These are phyloP conservation scores for Lactifluus subvellereus DNA, from an alignment of 768 basidiomycete species.

Conservation along the genomic window DNA sequence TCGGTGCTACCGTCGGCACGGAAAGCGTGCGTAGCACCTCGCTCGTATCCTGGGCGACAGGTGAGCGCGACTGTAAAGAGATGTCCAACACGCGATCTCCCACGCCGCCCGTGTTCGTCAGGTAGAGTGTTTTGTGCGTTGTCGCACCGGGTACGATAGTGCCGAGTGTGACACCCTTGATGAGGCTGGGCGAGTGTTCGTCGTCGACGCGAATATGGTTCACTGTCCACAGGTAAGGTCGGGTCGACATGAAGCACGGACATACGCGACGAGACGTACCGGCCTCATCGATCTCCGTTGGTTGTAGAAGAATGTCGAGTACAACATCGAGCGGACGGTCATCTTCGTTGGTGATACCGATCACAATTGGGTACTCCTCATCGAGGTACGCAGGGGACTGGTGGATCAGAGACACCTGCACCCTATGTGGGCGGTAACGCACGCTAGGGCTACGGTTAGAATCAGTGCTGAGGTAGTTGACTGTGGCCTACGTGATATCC, in stretches of 20 bases:
- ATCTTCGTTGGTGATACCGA: constrained; percentile 70
- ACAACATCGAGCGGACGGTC: constrained; percentile 59
- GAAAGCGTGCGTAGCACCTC: constrained; percentile 65
- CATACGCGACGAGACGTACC: constrained; percentile 37
- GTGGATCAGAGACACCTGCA: constrained; percentile 54
- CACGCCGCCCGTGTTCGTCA: constrained; percentile 54
- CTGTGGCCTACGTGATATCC: constrained; percentile 41
- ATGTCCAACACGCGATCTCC: constrained; percentile 77
- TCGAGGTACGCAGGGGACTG: constrained; percentile 69
- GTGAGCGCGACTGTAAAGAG: constrained; percentile 60
- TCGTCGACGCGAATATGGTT: constrained; percentile 58
- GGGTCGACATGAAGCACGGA: background rate
- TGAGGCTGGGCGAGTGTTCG: constrained; percentile 60
- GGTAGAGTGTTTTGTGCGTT: constrained; percentile 54
- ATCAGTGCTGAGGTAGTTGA: constrained; percentile 11
- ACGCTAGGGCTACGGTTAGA: constrained; percentile 38
- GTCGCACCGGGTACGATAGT: constrained; percentile 51
- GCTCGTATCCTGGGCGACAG: constrained; percentile 32
- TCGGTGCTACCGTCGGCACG: constrained; percentile 60
- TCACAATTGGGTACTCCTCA: constrained; percentile 69
- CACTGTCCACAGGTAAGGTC: constrained; percentile 34
- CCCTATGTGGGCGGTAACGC: constrained; percentile 52
- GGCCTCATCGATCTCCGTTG: constrained; percentile 67
- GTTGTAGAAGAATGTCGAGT: constrained; percentile 75
- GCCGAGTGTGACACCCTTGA: constrained; percentile 71